phyloP scores from a whole-genome alignment of 306 rosid genomes.

The Alnus glutinosa region DNA sequence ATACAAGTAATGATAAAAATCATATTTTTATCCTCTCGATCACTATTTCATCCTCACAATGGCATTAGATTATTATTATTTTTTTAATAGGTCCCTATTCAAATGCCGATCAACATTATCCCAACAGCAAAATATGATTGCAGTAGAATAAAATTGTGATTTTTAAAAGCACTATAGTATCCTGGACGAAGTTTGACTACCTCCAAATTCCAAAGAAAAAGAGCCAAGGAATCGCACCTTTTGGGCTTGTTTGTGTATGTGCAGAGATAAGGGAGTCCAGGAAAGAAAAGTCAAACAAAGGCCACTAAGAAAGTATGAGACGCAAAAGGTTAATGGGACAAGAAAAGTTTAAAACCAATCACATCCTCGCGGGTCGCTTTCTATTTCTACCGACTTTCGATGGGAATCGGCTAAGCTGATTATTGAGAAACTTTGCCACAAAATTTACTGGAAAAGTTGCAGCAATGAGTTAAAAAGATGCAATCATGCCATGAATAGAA shows the following conservation, averaged over 20 bases:
- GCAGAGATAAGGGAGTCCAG: not conserved
- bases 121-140: too few species aligned
- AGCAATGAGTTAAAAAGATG: not conserved
- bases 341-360: not conserved
- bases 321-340: not conserved
- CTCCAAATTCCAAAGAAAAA: not conserved
- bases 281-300: not conserved
- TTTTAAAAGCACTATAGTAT: too few species aligned
- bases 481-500: not conserved
- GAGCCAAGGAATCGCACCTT: not conserved
- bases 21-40: too few species aligned
- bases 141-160: too few species aligned
- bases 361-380: not conserved
- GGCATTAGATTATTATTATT: too few species aligned
- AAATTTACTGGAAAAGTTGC: not conserved
- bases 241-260: not conserved
- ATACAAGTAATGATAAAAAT: too few species aligned
- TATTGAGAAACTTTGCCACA: not conserved
- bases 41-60: too few species aligned
- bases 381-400: not conserved
- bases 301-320: not conserved
- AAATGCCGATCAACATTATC: too few species aligned
- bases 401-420: not conserved
- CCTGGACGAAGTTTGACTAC: not conserved
- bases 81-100: too few species aligned